Conservation (phyloP, 2,329 filamentous ascomycete genomes). For the Gaeumannomyces tritici region DNA sequence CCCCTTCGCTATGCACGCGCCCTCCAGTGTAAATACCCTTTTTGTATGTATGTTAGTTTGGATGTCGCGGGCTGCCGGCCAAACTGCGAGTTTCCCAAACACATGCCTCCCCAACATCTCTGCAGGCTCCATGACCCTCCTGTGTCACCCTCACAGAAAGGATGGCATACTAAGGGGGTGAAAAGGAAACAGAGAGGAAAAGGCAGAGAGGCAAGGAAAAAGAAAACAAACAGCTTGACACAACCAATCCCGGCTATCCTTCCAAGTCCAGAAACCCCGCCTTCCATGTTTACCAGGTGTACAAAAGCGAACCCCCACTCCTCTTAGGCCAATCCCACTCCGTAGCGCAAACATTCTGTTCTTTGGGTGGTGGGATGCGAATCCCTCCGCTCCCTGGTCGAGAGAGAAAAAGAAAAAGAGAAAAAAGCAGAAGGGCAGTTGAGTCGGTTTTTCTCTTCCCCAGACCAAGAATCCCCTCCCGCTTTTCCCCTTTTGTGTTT, state of each 20-base stretch:
- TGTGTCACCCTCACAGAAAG: no score
- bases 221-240: not conserved
- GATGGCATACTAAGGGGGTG: not conserved
- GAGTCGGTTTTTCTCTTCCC: not conserved
- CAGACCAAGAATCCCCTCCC: not conserved
- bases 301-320: not conserved
- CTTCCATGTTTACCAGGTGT: not conserved
- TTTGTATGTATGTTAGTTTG: not conserved
- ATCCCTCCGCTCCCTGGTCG: not conserved
- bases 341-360: not conserved
- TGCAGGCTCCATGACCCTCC: not conserved
- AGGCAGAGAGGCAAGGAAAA: not conserved
- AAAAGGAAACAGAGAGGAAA: not conserved
- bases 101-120: not conserved
- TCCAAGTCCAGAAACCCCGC: not conserved
- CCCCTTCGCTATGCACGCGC: slow-evolving; percentile 5
- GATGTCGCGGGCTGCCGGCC: not conserved
- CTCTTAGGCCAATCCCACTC: not conserved
- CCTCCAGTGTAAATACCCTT: not conserved
- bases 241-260: not conserved
- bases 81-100: not conserved
- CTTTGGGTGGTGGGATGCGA: not conserved
- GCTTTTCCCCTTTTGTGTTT: not conserved
- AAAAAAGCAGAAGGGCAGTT: not conserved
- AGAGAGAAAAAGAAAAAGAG: not conserved